Conservation (phyloP, 108 stramenopile genomes). For the Chaetoceros muelleri region DNA sequence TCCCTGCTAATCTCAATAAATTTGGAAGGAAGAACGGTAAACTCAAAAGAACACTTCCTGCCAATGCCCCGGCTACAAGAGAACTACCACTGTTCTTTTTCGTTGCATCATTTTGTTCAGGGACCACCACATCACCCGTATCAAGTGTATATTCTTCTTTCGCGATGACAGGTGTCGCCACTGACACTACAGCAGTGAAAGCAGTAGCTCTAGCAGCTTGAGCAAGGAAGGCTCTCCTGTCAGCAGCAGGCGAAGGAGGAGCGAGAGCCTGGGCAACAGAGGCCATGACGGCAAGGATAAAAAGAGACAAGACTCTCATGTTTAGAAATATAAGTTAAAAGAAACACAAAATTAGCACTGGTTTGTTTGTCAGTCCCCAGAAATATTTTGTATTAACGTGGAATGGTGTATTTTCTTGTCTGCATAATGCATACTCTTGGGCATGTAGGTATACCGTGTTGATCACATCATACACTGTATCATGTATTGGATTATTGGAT, state of each 20-base stretch:
- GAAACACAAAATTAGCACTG: no score
- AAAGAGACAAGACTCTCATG: not conserved
- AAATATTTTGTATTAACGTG: no score
- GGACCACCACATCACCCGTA: not conserved
- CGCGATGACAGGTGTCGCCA: constrained; percentile 1
- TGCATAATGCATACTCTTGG: no score
- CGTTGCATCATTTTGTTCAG: not conserved
- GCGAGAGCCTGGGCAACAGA: not conserved
- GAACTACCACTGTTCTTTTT: not conserved
- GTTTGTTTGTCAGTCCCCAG: no score
- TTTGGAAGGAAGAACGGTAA: constrained; percentile 15
- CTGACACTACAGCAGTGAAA: constrained; percentile 1
- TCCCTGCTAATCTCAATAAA: constrained; percentile 9
- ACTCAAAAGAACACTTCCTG: constrained; percentile 11
- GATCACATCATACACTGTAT: no score
- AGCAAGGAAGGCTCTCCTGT: constrained; percentile 8
- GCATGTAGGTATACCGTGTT: no score
- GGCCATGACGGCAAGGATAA: not conserved
- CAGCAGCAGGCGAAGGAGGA: not conserved
- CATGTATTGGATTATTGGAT: no score
- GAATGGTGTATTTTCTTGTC: no score
- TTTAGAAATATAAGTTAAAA: no score
- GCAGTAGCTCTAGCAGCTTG: constrained; percentile 2
- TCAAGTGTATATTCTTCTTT: constrained; percentile 4
- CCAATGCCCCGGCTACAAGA: constrained; percentile 6